These are phyloP conservation scores for Pichia sp. DNA, from an alignment of 1,139 yeast species.

Conservation along the genomic window DNA sequence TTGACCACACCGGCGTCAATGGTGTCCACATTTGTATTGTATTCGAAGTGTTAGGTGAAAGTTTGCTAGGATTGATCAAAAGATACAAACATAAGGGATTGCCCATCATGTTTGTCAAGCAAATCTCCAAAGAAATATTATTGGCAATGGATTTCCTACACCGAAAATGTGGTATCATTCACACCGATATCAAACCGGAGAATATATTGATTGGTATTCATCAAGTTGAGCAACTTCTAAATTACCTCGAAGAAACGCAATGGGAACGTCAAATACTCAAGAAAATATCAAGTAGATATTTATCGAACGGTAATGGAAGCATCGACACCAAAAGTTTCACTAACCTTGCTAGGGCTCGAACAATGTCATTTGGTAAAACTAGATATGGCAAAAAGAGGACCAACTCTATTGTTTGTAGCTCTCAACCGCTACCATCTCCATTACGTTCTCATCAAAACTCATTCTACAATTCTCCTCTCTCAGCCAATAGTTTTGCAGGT, in stretches of 20 bases:
- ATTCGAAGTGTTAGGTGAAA: slow-evolving; percentile 83
- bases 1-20: slow-evolving; percentile 71
- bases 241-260: slow-evolving; percentile 47
- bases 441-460: slow-evolving; percentile 26
- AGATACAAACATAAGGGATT: slow-evolving; percentile 64
- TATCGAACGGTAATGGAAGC: slow-evolving; percentile 12
- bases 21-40: slow-evolving; percentile 87
- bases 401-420: slow-evolving; percentile 67
- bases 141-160: slow-evolving; percentile 77
- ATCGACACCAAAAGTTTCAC: slow-evolving; percentile 14
- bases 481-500: background rate
- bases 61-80: slow-evolving; percentile 61
- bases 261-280: slow-evolving; percentile 28
- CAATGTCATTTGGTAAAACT: slow-evolving; percentile 21
- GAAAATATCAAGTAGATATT: slow-evolving; percentile 21
- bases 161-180: slow-evolving; percentile 82
- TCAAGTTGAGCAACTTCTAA: slow-evolving; percentile 65
- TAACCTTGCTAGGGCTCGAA: slow-evolving; percentile 11
- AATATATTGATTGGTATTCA: slow-evolving; percentile 77
- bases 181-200: slow-evolving; percentile 87
- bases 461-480: slow-evolving; percentile 21
- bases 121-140: slow-evolving; percentile 70
- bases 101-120: slow-evolving; percentile 69
- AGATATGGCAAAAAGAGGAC: slow-evolving; percentile 41
- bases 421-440: slow-evolving; percentile 37